Percentiles rank a stretch among this genome's conserved stretches.
Evolutionary conservation across 78 protist genomes (phyloP).

Genomic region (Diacronema lutheri): DNA sequence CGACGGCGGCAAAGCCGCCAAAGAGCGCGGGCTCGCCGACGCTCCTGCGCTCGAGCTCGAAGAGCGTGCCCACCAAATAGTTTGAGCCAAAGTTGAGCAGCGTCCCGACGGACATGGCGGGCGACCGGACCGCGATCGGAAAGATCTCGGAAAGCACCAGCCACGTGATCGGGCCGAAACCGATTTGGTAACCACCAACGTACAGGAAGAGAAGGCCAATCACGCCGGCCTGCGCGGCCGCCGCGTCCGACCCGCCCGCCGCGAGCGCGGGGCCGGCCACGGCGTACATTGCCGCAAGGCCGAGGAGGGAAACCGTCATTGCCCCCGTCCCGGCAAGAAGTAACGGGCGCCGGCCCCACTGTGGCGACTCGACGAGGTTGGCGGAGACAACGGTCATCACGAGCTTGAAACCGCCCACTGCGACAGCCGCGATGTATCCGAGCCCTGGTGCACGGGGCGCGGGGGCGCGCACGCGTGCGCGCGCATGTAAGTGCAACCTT

Average conservation of each 20-base stretch:
- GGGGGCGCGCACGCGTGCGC: no score
- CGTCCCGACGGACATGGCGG: neutral
- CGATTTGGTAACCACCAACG: neutral
- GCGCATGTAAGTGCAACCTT: no score
- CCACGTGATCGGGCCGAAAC: constrained; percentile 13
- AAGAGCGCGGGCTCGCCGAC: no score
- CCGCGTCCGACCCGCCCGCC: no score
- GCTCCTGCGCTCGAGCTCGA: no score
- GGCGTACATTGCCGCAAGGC: neutral
- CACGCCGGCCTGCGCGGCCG: neutral
- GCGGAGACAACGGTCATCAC: neutral
- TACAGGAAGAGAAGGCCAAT: neutral
- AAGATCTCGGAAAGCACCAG: neutral
- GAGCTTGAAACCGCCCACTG: neutral
- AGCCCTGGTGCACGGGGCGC: no score
- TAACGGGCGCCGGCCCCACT: neutral
- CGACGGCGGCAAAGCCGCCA: no score
- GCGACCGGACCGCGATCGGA: neutral
- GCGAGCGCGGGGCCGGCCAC: no score
- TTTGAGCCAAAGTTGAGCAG: no score
- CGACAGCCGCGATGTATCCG: neutral
- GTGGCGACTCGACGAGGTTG: neutral
- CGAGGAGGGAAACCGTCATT: neutral
- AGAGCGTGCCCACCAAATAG: no score
- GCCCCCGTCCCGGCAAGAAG: neutral